Percentiles rank a stretch among this genome's conserved stretches.
These are phyloP conservation scores for Boletus subparvulus DNA, from an alignment of 768 basidiomycete genomes.

Conservation along the genomic window DNA sequence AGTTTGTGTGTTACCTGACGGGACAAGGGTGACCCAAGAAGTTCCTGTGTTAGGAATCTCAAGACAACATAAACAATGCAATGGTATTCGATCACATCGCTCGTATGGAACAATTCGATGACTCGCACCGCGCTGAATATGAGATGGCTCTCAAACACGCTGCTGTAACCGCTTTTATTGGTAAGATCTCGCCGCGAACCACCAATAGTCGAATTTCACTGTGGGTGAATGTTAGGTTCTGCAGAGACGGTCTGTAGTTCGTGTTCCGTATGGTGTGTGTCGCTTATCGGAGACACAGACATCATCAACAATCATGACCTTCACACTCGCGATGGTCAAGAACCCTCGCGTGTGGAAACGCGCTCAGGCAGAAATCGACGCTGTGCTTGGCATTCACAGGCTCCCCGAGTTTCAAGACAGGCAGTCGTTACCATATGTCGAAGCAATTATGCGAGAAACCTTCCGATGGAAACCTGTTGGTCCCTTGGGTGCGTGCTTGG, in stretches of 20 bases:
- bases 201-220: neutral
- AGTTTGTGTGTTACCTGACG: neutral
- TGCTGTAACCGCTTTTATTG: neutral
- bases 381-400: neutral
- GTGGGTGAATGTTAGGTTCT: neutral
- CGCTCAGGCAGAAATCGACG: conserved; percentile 12
- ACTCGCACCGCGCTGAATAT: neutral
- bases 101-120: conserved; percentile 16
- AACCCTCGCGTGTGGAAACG: conserved; percentile 13
- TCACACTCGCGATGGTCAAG: conserved; percentile 11
- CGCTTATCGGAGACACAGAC: conserved; percentile 5
- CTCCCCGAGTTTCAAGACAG: conserved; percentile 8
- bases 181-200: neutral
- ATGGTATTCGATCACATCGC: neutral
- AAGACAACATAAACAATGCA: neutral
- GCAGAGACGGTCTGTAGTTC: conserved; percentile 7
- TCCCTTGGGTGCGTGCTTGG: neutral
- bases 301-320: neutral
- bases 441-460: conserved; percentile 7
- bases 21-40: neutral
- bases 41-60: neutral
- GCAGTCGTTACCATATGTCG: conserved; percentile 6
- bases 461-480: conserved; percentile 3
- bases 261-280: neutral
- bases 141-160: neutral